Percentiles rank a stretch among this genome's conserved stretches.
phyloP scores from a whole-genome alignment of 768 basidiomycete genomes.

The Daedaleopsis sinensis region DNA sequence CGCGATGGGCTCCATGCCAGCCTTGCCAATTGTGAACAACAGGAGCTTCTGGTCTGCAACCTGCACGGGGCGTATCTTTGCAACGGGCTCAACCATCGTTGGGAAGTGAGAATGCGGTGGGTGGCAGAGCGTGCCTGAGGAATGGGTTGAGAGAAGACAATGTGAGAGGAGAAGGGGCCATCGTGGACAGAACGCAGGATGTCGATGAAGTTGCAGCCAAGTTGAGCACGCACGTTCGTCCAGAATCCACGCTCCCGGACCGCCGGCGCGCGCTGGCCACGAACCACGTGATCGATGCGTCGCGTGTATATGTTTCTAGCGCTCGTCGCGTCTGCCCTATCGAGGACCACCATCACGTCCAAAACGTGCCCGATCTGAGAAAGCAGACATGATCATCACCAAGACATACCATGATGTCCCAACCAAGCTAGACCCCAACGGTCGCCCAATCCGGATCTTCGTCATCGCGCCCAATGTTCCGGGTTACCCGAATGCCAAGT shows the following conservation, averaged over 20 bases:
- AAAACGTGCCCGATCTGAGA: neutral
- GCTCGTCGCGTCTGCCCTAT: neutral
- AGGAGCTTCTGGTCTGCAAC: conserved; percentile 58
- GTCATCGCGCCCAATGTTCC: conserved; percentile 80
- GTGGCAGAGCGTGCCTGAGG: neutral
- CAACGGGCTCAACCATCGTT: conserved; percentile 27
- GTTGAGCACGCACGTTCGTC: conserved; percentile 28
- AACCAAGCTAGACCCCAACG: conserved; percentile 60
- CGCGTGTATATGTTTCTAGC: conserved; percentile 2
- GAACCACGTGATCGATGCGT: conserved; percentile 16
- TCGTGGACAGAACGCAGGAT: conserved; percentile 2
- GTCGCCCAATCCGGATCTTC: conserved; percentile 76
- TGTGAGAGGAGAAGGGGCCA: neutral
- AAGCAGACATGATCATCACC: conserved; percentile 72
- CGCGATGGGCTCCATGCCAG: conserved; percentile 68
- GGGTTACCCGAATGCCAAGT: conserved; percentile 87
- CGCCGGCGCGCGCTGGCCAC: neutral
- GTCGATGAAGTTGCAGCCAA: neutral
- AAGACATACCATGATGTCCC: conserved; percentile 79
- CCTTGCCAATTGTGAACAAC: conserved; percentile 66
- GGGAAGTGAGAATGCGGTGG: neutral
- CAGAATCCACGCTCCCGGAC: too few relatives aligned
- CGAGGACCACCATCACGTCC: neutral
- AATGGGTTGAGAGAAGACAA: too few relatives aligned
- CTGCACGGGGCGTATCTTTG: conserved; percentile 54